Evolutionary conservation across 2,329 filamentous ascomycete species (phyloP), one percentile per base, ranked within the genome.

Genomic region (Lomentospora prolificans): DNA sequence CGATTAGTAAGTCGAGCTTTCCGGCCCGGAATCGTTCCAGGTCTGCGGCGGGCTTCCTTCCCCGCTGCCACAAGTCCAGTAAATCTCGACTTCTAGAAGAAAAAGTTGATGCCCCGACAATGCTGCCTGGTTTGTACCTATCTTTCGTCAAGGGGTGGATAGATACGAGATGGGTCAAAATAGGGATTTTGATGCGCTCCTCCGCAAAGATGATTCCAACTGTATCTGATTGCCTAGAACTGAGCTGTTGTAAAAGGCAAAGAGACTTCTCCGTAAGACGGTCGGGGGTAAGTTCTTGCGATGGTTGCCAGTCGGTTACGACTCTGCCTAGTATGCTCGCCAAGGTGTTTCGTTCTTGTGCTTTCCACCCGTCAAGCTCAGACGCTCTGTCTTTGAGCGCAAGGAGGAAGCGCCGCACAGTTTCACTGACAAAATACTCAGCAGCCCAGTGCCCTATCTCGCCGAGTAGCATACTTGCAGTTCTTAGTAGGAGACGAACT

Each of bases 381-480:
- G 22, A 8, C 6, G 19, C 5, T 19, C 24, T 17, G 44, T 7
- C 28, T n/a, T 39, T 30, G 12, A 24, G 8, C 9, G 31, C 7
- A 46, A 46, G 12, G 17, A 39, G 31, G 19, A 55, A 55, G 12
- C 28, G 30, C 27, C 31, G 19, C 9, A 39, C 33, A 4, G 77
- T 75, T 36, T 71, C 71, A 53, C 68, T 68, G 24, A 90, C 78
- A 63, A 84, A 90, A 52, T 77, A 78, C 51, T 90, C 84, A 0
- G 79, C 78, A 1, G 85, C 85, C 85, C 86, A 91, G 1, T 72
- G 60, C 0, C 88, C 88, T 3, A 90, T 73, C 50, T 86, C 77
- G 3, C 64, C 61, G 22, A 72, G 72, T 1, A 90, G 73, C 12
- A 75, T 73, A 1, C 59, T 50, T 10, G 77, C 73, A 30, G 77